Percentiles rank a stretch among this genome's conserved stretches.
phyloP scores from a whole-genome alignment of 768 basidiomycete genomes.

The Trametes cingulata region DNA sequence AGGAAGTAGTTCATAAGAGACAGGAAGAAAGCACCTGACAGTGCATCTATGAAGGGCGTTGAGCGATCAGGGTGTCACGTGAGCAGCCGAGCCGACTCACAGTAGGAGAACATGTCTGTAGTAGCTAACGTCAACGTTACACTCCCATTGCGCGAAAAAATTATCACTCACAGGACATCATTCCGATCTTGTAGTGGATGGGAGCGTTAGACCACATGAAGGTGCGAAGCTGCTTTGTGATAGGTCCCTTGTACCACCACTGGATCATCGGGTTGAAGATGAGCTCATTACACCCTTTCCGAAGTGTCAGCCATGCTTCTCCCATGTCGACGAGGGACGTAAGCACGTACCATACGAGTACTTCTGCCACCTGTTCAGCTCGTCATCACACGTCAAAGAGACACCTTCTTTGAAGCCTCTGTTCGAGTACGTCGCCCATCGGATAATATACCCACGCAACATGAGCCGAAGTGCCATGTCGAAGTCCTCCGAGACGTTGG shows the following conservation, averaged over 20 bases:
- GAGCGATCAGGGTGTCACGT: not conserved
- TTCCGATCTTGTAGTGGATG: conserved; percentile 80
- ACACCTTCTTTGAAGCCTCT: conserved; percentile 93
- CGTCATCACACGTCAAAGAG: conserved; percentile 85
- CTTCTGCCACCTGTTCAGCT: conserved; percentile 92
- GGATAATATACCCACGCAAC: conserved; percentile 69
- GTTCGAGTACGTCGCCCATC: conserved; percentile 84
- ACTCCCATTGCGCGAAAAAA: no score
- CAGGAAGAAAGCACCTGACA: conserved; percentile 62
- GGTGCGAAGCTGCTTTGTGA: conserved; percentile 75
- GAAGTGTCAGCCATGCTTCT: not conserved
- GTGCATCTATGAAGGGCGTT: conserved; percentile 43
- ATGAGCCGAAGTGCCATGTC: conserved; percentile 74
- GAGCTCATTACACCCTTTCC: conserved; percentile 67
- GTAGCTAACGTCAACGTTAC: not conserved
- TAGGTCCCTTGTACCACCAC: conserved; percentile 80
- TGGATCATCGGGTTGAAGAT: conserved; percentile 81
- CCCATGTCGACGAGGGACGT: not conserved
- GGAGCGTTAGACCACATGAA: conserved; percentile 80
- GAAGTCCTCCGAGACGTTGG: conserved; percentile 82
- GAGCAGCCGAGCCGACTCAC: conserved; percentile 24
- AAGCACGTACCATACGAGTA: conserved; percentile 65
- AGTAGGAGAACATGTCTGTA: conserved; percentile 49
- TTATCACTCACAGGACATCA: conserved; percentile 63
- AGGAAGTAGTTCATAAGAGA: conserved; percentile 72